These are phyloP conservation scores for Gardenia jasminoides DNA, from an alignment of 257 asterid species.

Conservation along the genomic window DNA sequence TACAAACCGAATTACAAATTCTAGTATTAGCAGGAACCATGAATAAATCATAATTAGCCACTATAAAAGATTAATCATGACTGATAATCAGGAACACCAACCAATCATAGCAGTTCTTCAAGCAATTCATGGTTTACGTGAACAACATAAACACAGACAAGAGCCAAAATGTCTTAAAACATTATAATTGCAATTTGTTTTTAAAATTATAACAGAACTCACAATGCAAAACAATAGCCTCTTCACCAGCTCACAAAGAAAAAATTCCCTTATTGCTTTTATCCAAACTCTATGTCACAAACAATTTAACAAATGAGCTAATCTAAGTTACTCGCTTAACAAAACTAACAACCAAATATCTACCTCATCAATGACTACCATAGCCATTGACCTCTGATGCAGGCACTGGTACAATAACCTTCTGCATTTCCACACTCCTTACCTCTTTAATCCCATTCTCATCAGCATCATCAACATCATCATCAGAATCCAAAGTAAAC, in stretches of 20 bases:
- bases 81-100: not conserved
- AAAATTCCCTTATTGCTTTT: conserved; percentile 10
- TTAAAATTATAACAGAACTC: not conserved
- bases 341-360: not conserved
- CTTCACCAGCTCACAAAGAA: not conserved
- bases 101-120: not conserved
- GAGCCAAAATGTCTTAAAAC: not conserved
- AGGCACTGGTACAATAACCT: conserved; percentile 32
- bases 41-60: not conserved
- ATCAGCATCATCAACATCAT: conserved; percentile 42
- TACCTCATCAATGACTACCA: conserved; percentile 51
- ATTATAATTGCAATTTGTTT: not conserved
- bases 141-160: not conserved
- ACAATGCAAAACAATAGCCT: not conserved
- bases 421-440: conserved; percentile 59
- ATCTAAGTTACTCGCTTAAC: conserved; percentile 12
- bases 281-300: conserved; percentile 22
- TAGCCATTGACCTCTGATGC: conserved; percentile 53
- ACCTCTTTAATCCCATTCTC: conserved; percentile 50
- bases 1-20: not conserved
- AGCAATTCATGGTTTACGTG: not conserved
- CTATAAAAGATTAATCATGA: not conserved
- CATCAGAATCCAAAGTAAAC: conserved; percentile 78
- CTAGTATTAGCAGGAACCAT: not conserved
- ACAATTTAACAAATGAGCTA: conserved; percentile 20